Conservation (phyloP, 306 rosid species). For the Adenanthera pavonina region DNA sequence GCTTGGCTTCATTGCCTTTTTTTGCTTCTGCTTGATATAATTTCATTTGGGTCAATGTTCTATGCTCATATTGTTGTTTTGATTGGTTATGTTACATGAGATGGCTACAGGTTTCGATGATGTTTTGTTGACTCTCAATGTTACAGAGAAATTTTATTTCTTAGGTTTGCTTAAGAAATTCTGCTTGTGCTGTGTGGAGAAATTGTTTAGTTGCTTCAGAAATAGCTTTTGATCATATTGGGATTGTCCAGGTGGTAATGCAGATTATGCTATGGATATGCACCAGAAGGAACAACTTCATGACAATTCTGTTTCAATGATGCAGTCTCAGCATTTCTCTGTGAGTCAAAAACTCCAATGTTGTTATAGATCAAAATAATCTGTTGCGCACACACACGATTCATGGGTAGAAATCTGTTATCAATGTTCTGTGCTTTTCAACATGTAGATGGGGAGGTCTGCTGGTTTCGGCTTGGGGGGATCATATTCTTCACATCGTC, state of each 20-base stretch:
- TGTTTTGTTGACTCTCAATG: background rate
- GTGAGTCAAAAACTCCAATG: slow-evolving; percentile 54
- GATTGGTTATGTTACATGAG: background rate
- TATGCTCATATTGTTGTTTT: background rate
- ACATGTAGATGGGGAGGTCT: slow-evolving; percentile 89
- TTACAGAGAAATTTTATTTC: background rate
- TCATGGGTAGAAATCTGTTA: slow-evolving; percentile 32
- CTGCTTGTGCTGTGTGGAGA: slow-evolving; percentile 13
- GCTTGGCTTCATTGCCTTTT: background rate
- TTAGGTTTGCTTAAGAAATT: background rate
- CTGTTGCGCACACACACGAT: background rate
- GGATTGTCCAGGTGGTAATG: slow-evolving; percentile 71
- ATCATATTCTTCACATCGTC: slow-evolving; percentile 76
- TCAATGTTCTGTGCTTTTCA: slow-evolving; percentile 39
- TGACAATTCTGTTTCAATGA: slow-evolving; percentile 82
- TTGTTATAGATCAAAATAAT: background rate
- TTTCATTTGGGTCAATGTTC: slow-evolving; percentile 15
- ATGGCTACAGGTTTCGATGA: background rate
- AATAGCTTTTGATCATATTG: slow-evolving; percentile 44
- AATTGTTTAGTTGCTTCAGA: slow-evolving; percentile 21
- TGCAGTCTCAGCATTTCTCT: slow-evolving; percentile 96
- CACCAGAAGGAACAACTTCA: slow-evolving; percentile 98
- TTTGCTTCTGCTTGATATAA: background rate
- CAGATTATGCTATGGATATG: slow-evolving; percentile 88
- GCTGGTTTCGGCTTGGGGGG: slow-evolving; percentile 87